Conservation (phyloP, 352 stramenopile genomes). For the Phytopythium mirpurense region DNA sequence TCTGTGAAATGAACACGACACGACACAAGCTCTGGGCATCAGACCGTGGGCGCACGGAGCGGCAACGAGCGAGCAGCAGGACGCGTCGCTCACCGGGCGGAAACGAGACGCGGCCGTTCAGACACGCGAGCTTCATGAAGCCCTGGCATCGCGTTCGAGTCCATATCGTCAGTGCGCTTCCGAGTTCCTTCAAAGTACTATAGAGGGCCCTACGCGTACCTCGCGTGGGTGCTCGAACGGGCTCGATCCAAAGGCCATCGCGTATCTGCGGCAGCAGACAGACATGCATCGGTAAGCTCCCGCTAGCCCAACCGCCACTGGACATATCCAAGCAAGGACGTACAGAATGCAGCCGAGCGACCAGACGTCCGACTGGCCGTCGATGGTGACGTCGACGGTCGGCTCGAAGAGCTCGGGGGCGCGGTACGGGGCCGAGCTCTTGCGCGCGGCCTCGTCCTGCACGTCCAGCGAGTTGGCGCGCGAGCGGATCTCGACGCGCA, state of each 20-base stretch:
- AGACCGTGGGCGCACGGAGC: neutral
- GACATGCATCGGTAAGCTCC: no score
- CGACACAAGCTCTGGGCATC: neutral
- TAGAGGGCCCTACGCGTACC: no score
- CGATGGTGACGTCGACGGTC: conserved; percentile 47
- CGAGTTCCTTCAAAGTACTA: no score
- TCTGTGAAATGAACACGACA: conserved; percentile 18
- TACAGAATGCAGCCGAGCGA: conserved; percentile 81
- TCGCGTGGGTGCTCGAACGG: conserved; percentile 77
- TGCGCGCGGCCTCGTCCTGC: conserved; percentile 76
- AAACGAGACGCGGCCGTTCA: conserved; percentile 77
- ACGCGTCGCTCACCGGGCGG: conserved; percentile 33
- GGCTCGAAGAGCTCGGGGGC: conserved; percentile 84
- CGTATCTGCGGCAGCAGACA: conserved; percentile 28
- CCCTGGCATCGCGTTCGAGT: conserved; percentile 27
- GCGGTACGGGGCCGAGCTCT: conserved; percentile 78
- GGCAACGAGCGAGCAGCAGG: neutral
- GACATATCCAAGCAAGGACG: no score
- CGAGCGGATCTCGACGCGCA: conserved; percentile 62
- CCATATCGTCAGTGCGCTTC: no score
- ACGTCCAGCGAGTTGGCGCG: conserved; percentile 68
- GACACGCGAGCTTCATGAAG: conserved; percentile 79
- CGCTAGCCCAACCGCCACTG: no score
- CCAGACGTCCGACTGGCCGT: conserved; percentile 84
- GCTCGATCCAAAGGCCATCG: conserved; percentile 82